Percentiles rank a stretch among this genome's conserved stretches.
Evolutionary conservation across 2,329 filamentous ascomycete genomes (phyloP).

Genomic region (Monilinia fructigena): DNA sequence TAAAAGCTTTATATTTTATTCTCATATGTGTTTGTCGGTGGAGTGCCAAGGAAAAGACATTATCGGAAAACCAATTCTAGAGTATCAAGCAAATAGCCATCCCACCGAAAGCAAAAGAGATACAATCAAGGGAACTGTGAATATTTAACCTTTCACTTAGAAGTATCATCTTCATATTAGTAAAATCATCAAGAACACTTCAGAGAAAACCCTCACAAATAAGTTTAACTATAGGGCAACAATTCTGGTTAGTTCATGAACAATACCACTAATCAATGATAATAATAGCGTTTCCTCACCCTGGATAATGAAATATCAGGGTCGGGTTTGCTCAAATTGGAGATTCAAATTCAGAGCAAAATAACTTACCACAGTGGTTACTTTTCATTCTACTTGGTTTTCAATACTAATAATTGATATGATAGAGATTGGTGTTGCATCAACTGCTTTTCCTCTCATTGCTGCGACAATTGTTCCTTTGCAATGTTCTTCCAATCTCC

Average conservation of each 20-base stretch:
- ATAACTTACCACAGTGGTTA: slow-evolving; percentile 40
- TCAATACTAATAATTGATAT: slow-evolving; percentile 8
- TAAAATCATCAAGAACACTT: background rate
- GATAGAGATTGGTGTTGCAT: slow-evolving; percentile 44
- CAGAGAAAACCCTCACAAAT: background rate
- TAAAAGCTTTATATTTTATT: background rate
- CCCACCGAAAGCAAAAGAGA: too few relatives aligned
- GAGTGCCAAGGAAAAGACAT: slow-evolving; percentile 3
- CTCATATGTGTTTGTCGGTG: background rate
- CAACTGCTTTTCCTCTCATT: slow-evolving; percentile 54
- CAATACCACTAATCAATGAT: background rate
- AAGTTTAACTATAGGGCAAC: slow-evolving; percentile 13
- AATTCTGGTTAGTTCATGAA: background rate
- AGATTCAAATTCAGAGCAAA: slow-evolving; percentile 39
- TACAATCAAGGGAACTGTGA: background rate
- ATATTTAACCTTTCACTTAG: too few relatives aligned
- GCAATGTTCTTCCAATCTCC: slow-evolving; percentile 66
- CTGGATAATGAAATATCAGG: background rate
- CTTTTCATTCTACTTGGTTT: background rate
- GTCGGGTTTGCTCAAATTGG: slow-evolving; percentile 32
- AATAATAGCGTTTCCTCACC: background rate
- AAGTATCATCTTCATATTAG: too few relatives aligned
- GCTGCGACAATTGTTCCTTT: slow-evolving; percentile 69
- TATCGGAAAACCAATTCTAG: background rate
- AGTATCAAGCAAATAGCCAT: background rate